These are phyloP conservation scores for Penicillium sp. DNA, from an alignment of 2,329 filamentous ascomycete genomes.

Conservation along the genomic window DNA sequence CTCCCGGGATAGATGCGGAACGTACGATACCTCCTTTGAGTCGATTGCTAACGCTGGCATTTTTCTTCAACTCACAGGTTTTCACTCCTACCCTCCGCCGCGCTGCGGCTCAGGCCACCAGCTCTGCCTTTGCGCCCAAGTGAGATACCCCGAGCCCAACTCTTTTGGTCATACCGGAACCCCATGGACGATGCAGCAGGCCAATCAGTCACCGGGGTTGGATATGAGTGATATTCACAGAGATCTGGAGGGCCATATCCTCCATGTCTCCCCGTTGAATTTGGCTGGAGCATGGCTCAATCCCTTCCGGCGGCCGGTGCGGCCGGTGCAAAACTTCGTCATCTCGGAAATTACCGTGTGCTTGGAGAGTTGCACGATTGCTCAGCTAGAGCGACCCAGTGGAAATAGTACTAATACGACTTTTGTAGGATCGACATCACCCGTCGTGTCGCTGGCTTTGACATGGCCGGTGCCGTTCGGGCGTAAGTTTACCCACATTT, in stretches of 20 bases:
- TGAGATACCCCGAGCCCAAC: constrained; percentile 36
- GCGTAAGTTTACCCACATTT: constrained; percentile 42
- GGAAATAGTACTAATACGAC: neutral
- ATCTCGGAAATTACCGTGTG: neutral
- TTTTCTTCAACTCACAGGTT: constrained; percentile 17
- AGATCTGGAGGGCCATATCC: neutral
- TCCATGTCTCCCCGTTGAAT: neutral
- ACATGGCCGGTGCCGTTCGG: constrained; percentile 39
- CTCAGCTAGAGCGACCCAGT: neutral
- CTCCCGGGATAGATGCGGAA: constrained; percentile 14
- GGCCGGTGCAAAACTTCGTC: neutral
- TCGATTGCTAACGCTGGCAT: constrained; percentile 20
- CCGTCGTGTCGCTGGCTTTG: constrained; percentile 53
- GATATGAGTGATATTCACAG: neutral
- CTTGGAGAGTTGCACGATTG: neutral
- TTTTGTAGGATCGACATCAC: constrained; percentile 51
- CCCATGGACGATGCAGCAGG: neutral
- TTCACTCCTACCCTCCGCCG: constrained; percentile 38
- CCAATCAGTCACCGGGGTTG: neutral
- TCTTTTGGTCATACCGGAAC: neutral
- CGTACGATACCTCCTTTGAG: neutral
- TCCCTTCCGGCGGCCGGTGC: neutral
- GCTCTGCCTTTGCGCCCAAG: constrained; percentile 60
- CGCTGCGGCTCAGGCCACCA: constrained; percentile 48
- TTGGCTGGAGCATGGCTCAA: neutral